Evolutionary conservation across 805 yeast genomes (phyloP), one percentile per base, ranked within the genome.

Genomic region (Jamesozyma lodderae): DNA sequence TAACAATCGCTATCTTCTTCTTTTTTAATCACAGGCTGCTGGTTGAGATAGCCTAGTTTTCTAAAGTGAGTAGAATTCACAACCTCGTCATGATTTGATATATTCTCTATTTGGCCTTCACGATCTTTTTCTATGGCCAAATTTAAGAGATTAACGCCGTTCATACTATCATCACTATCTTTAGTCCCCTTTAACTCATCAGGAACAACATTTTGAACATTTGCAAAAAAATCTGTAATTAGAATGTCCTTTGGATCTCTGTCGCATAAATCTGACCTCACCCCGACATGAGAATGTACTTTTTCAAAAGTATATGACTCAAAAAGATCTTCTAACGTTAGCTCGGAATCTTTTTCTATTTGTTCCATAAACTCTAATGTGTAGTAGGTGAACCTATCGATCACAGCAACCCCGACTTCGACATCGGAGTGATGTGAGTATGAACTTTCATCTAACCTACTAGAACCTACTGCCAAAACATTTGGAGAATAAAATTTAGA

Each of bases 381-480:
- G 62, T 76, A 86, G 59, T 87, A 88, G 0, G 99, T 92, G 65
- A 92, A 92, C 51, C 98, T 69, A 60, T 92, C 99, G 53, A 92
- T 92, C 10, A 92, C 96, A 0, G 98, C 96, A 36, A 92, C 97
- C 6, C 99, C 99, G 35, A 92, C 77, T 52, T 90, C 96, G 32
- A 81, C 75, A 58, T 92, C 99, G 1, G 96, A 85, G 59, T 86
- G 95, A 53, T 92, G 97, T 1, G 96, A 87, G 55, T 87, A 92
- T 2, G 95, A 85, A 36, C 90, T 79, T 62, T 92, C 96, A 39
- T 81, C 95, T 6, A 85, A 45, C 47, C 73, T 81, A 8, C 94
- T 82, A 1, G 96, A 86, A 0, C 98, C 99, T 25, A 90, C 94
- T 1, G 96, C 85, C 37, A 92, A 62, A 33, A 92, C 76, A 57